Evolutionary conservation across 139 green algal genomes (phyloP).

Genomic region (Chlorella sp.): DNA sequence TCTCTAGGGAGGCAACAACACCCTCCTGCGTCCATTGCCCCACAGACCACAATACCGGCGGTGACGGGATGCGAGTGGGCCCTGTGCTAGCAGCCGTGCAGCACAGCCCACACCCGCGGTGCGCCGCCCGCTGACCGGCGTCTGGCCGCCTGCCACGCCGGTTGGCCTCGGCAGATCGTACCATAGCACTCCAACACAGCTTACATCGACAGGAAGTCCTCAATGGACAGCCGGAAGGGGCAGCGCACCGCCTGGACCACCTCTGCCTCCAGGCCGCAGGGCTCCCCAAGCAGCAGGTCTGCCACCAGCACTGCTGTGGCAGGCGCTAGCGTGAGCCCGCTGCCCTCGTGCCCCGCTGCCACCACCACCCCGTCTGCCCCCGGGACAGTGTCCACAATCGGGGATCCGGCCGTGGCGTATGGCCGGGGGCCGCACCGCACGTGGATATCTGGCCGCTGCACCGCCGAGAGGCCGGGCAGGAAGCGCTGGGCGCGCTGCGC

Average conservation of each 20-base stretch:
- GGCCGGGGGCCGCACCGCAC: background rate
- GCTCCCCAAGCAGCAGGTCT: background rate
- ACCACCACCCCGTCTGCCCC: conserved; percentile 61
- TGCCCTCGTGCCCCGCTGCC: conserved; percentile 82
- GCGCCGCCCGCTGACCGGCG: too few relatives aligned
- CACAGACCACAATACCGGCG: too few relatives aligned
- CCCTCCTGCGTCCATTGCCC: too few relatives aligned
- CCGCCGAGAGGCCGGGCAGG: background rate
- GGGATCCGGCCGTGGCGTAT: conserved; percentile 36
- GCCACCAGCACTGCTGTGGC: conserved; percentile 65
- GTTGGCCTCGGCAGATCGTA: too few relatives aligned
- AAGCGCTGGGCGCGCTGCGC: background rate
- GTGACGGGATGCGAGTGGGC: too few relatives aligned
- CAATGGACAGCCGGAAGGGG: background rate
- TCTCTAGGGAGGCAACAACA: too few relatives aligned
- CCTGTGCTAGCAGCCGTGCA: too few relatives aligned
- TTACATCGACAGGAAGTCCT: background rate
- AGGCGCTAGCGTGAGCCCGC: conserved; percentile 73
- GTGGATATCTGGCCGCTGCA: background rate
- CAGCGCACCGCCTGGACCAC: conserved; percentile 1
- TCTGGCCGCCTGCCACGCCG: too few relatives aligned
- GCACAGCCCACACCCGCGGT: too few relatives aligned
- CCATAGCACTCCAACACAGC: too few relatives aligned
- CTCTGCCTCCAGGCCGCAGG: background rate
- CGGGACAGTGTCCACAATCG: conserved; percentile 62